Conservation (phyloP, 2,329 filamentous ascomycete genomes). For the Epichloe bromicola region DNA sequence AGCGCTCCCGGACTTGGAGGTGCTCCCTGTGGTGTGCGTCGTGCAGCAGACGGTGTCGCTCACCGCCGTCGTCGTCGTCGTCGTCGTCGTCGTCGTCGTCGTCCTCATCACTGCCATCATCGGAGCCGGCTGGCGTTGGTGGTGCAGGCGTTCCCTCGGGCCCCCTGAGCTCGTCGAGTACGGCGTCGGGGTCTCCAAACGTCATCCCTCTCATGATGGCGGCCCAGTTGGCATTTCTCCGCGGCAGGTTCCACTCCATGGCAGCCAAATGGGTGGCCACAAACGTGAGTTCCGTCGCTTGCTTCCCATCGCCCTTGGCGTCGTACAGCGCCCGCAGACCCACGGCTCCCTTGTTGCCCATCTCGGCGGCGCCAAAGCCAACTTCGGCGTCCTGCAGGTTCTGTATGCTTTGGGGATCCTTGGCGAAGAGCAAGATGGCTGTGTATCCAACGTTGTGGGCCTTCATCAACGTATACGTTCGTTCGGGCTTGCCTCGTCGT, state of each 20-base stretch:
- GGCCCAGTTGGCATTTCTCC: constrained; percentile 80
- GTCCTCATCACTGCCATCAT: constrained; percentile 11
- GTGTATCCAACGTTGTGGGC: constrained; percentile 79
- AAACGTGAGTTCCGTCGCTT: constrained; percentile 61
- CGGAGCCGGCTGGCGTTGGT: constrained; percentile 1
- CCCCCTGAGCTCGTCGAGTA: constrained; percentile 16
- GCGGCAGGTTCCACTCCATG: constrained; percentile 64
- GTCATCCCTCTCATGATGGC: constrained; percentile 68
- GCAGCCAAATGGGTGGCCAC: constrained; percentile 80
- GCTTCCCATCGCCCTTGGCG: constrained; percentile 12
- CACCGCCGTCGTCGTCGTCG: constrained; percentile 10
- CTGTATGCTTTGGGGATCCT: constrained; percentile 45
- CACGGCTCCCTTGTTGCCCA: constrained; percentile 93
- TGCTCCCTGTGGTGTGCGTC: constrained; percentile 23
- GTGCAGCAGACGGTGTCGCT: constrained; percentile 20
- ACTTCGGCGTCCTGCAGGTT: constrained; percentile 67
- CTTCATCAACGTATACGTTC: constrained; percentile 55
- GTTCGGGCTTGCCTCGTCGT: constrained; percentile 10
- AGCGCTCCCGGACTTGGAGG: constrained; percentile 25
- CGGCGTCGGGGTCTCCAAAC: constrained; percentile 46
- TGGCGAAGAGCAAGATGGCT: constrained; percentile 72
- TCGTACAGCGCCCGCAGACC: constrained; percentile 57
- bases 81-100: constrained; percentile 12
- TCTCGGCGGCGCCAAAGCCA: constrained; percentile 72
- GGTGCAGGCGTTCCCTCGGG: constrained; percentile 3